Percentiles rank a stretch among this genome's conserved stretches.
Conservation (phyloP, 2,329 filamentous ascomycete species). For the Aspergillus calidoustus region DNA sequence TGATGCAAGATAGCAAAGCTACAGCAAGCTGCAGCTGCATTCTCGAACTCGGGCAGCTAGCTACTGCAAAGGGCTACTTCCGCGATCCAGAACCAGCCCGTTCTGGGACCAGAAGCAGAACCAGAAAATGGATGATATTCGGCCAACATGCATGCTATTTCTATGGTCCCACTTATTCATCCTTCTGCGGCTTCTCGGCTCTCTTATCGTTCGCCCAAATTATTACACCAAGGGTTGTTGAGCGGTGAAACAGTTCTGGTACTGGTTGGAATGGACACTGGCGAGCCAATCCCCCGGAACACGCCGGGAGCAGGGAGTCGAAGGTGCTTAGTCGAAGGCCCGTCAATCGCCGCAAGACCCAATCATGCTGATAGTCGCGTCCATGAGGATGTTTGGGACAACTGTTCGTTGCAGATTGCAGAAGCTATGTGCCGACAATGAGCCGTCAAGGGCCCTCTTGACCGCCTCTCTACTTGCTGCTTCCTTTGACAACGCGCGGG, state of each 20-base stretch:
- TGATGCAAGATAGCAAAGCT: constrained; percentile 31
- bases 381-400: constrained; percentile 20
- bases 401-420: constrained; percentile 21
- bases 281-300: constrained; percentile 32
- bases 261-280: constrained; percentile 23
- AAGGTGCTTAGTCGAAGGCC: constrained; percentile 12
- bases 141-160: constrained; percentile 27
- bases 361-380: constrained; percentile 21
- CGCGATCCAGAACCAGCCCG: constrained; percentile 22
- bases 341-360: constrained; percentile 14
- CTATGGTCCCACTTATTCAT: constrained; percentile 25
- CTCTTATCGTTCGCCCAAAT: constrained; percentile 30
- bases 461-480: constrained; percentile 5
- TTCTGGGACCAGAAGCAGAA: constrained; percentile 23
- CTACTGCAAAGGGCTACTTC: constrained; percentile 27
- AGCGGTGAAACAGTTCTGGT: constrained; percentile 33
- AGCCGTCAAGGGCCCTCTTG: constrained; percentile 16
- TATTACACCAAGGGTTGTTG: constrained; percentile 19
- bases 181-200: constrained; percentile 21
- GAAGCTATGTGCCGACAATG: constrained; percentile 24
- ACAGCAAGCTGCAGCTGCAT: constrained; percentile 24
- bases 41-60: constrained; percentile 19
- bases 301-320: constrained; percentile 26
- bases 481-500: constrained; percentile 12
- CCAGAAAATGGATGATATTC: constrained; percentile 26